Evolutionary conservation across 2,329 filamentous ascomycete species (phyloP).

Genomic region (Aspergillus unguis): DNA sequence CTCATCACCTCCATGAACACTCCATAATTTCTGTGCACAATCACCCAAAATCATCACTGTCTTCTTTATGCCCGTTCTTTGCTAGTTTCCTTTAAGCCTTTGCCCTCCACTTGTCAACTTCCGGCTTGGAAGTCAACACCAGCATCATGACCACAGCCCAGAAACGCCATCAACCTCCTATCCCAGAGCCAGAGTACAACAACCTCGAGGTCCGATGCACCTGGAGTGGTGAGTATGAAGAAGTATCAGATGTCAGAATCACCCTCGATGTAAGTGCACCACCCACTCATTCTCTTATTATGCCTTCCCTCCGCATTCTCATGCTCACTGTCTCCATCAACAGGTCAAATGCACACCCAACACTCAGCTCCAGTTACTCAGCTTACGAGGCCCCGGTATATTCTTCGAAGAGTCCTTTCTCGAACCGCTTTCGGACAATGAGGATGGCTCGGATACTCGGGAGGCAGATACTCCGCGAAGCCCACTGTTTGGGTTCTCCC

Average conservation of each 20-base stretch:
- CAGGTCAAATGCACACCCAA: slow-evolving; percentile 26
- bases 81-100: too few species aligned
- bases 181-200: slow-evolving; percentile 19
- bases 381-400: slow-evolving; percentile 13
- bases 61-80: too few species aligned
- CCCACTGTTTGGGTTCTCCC: slow-evolving; percentile 20
- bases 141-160: slow-evolving; percentile 1
- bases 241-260: slow-evolving; percentile 20
- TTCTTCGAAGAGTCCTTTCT: slow-evolving; percentile 13
- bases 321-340: background rate
- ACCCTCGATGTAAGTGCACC: slow-evolving; percentile 29
- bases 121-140: background rate
- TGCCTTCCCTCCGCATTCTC: background rate
- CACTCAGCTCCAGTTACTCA: slow-evolving; percentile 22
- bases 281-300: too few species aligned
- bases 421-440: slow-evolving; percentile 7
- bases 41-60: too few species aligned
- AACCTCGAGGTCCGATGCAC: slow-evolving; percentile 31
- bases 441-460: slow-evolving; percentile 4
- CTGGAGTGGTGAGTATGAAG: slow-evolving; percentile 29
- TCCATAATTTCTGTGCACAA: too few species aligned
- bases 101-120: too few species aligned
- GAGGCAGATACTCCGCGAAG: slow-evolving; percentile 12
- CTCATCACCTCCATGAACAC: too few species aligned
- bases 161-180: background rate